These are phyloP conservation scores for Neltuma alba DNA, from an alignment of 306 rosid genomes.

Conservation along the genomic window DNA sequence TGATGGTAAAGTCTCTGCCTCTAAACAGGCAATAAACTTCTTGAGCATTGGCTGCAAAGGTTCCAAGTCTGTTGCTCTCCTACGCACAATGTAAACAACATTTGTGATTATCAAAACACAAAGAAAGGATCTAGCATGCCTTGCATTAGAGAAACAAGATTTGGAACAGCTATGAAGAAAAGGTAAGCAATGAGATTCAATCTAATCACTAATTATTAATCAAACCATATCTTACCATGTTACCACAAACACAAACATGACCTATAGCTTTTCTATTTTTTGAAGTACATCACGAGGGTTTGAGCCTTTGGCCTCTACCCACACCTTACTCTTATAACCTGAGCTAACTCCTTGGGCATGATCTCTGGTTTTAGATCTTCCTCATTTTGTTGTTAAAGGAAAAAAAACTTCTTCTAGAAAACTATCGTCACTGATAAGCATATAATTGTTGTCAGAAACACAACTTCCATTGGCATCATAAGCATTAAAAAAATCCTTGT, in stretches of 20 bases:
- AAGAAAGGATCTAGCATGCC: slow-evolving; percentile 23
- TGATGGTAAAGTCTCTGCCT: slow-evolving; percentile 68
- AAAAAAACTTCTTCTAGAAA: slow-evolving; percentile 7
- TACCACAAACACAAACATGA: slow-evolving; percentile 8
- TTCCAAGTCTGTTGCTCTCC: slow-evolving; percentile 83
- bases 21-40: slow-evolving; percentile 78
- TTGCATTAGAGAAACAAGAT: slow-evolving; percentile 18
- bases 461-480: slow-evolving; percentile 20
- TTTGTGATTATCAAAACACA: slow-evolving; percentile 14
- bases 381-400: slow-evolving; percentile 9
- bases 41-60: slow-evolving; percentile 92
- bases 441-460: slow-evolving; percentile 6
- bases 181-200: slow-evolving; percentile 22
- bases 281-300: not conserved
- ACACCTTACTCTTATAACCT: not conserved
- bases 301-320: not conserved
- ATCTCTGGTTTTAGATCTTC: slow-evolving; percentile 21
- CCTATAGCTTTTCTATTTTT: not conserved
- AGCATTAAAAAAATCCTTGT: slow-evolving; percentile 25
- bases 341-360: not conserved
- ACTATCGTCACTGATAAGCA: not conserved
- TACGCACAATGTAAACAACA: slow-evolving; percentile 35
- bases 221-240: slow-evolving; percentile 13
- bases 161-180: slow-evolving; percentile 20
- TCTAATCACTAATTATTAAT: slow-evolving; percentile 18